phyloP scores from a whole-genome alignment of 2,329 filamentous ascomycete species.

The Albifimbria verrucaria region DNA sequence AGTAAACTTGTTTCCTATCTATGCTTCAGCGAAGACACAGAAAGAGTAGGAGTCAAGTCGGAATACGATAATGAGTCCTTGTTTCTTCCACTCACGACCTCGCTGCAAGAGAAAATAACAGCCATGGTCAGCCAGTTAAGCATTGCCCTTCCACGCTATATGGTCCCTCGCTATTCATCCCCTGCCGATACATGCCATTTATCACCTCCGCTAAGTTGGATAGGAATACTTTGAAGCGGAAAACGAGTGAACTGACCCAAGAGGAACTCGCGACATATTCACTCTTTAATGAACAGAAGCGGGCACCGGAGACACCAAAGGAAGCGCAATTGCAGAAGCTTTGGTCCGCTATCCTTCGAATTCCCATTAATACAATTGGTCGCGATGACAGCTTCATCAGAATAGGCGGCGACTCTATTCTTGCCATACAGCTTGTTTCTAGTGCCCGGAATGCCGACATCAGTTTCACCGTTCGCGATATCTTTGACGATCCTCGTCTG shows the following conservation, averaged over 20 bases:
- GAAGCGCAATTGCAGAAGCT: conserved; percentile 27
- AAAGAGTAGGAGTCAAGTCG: too few relatives aligned
- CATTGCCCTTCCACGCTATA: conserved; percentile 10
- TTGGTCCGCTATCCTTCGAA: conserved; percentile 6
- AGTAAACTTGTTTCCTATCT: not conserved
- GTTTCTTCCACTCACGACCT: not conserved
- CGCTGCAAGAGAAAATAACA: not conserved
- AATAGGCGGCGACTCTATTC: conserved; percentile 23
- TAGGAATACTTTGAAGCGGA: conserved; percentile 1
- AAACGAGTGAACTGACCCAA: not conserved
- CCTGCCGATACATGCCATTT: conserved; percentile 9
- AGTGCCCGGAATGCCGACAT: conserved; percentile 6
- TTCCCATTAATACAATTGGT: conserved; percentile 21
- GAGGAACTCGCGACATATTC: not conserved
- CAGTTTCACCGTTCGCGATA: conserved; percentile 7
- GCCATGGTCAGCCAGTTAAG: not conserved
- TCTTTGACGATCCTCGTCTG: conserved; percentile 14
- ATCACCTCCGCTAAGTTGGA: conserved; percentile 13
- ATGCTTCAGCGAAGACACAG: not conserved
- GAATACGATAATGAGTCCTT: not conserved
- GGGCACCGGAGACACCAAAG: conserved; percentile 12
- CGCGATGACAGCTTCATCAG: conserved; percentile 21
- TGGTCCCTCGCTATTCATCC: conserved; percentile 10
- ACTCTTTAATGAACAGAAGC: not conserved
- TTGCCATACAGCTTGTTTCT: conserved; percentile 15